Percentiles rank a stretch among this genome's conserved stretches.
phyloP scores from a whole-genome alignment of 1,139 yeast genomes.

The Yamadazyma pseudoaaseri region DNA sequence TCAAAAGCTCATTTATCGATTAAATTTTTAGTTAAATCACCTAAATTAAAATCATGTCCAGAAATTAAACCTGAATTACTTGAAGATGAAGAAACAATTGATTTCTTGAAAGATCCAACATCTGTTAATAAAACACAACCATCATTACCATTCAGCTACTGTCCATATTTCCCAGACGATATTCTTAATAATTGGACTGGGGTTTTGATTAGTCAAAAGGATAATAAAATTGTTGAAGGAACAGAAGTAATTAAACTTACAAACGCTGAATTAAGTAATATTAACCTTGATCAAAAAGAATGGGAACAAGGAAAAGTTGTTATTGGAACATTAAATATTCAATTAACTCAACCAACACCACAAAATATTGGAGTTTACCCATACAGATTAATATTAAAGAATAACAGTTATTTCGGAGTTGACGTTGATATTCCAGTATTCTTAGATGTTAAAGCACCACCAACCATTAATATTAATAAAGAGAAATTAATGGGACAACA shows the following conservation, averaged over 20 bases:
- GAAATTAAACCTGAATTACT: slow-evolving; percentile 40
- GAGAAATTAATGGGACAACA: slow-evolving; percentile 18
- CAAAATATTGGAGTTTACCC: slow-evolving; percentile 57
- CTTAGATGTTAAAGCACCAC: slow-evolving; percentile 58
- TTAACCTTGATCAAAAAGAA: slow-evolving; percentile 48
- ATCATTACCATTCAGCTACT: slow-evolving; percentile 54
- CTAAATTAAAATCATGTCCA: slow-evolving; percentile 60
- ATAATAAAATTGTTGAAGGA: slow-evolving; percentile 70
- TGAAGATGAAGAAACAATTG: slow-evolving; percentile 53
- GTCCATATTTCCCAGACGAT: slow-evolving; percentile 72
- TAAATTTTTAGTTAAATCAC: slow-evolving; percentile 74
- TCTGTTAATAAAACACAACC: slow-evolving; percentile 67
- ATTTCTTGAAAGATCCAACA: slow-evolving; percentile 70
- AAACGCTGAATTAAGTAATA: slow-evolving; percentile 55
- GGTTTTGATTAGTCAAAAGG: slow-evolving; percentile 67
- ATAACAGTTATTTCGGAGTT: slow-evolving; percentile 67
- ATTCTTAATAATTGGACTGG: slow-evolving; percentile 65
- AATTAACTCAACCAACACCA: slow-evolving; percentile 72
- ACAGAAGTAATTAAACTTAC: slow-evolving; percentile 54
- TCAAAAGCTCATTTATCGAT: slow-evolving; percentile 74
- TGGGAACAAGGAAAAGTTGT: slow-evolving; percentile 50
- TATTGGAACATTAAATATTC: slow-evolving; percentile 73
- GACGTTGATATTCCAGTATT: slow-evolving; percentile 68
- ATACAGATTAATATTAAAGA: slow-evolving; percentile 64
- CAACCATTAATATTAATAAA: slow-evolving; percentile 22